Evolutionary conservation across 1,284 basidiomycete genomes (phyloP), one percentile per base, ranked within the genome.

Genomic region (Microbotryum lychnidis-dioicae): DNA sequence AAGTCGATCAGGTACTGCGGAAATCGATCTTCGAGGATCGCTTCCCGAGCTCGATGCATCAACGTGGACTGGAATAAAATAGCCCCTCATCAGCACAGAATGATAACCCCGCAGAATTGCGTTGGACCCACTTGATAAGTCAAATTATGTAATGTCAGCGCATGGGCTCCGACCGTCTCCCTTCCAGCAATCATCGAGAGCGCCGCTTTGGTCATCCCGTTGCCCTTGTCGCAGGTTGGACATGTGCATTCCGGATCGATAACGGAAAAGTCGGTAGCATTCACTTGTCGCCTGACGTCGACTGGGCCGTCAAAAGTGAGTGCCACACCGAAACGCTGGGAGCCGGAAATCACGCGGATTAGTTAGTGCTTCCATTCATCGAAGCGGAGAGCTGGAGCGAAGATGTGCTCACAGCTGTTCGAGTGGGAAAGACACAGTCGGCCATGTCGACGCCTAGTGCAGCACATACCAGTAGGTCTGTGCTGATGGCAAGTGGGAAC

Each of bases 361-460:
- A 12, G 23, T 42, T 42, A 37, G 37, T 18, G 12, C 1, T 42
- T 4, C 37, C 14, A 42, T 42, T 27, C 18, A 54, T 31, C 10
- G 59, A 44, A n/a, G 8, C 27, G 12, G 9, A 20, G 27, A 10
- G 23, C n/a, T 45, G 33, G 7, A 56, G 4, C 8, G 23, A 21
- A 37, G 20, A 42, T 12, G 16, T n/a, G 27, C 66, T 46, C 33
- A 67, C 66, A 27, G 89, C 89, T 1, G 89, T 91, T 59, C 70
- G 60, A 4, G 89, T 91, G 29, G 89, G 89, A 70, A 90, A 91
- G 12, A 91, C 89, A 66, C 89, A 91, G 71, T 91, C 89, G 1
- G 87, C 87, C 88, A 91, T 91, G 70, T 91, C 89, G 23, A 91
- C 81, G 7, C 89, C 89, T n/a, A 91, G 77, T 9, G 89, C 89